These are phyloP conservation scores for Antarctomyces pellizariae DNA, from an alignment of 495 filamentous ascomycete genomes.

Conservation along the genomic window DNA sequence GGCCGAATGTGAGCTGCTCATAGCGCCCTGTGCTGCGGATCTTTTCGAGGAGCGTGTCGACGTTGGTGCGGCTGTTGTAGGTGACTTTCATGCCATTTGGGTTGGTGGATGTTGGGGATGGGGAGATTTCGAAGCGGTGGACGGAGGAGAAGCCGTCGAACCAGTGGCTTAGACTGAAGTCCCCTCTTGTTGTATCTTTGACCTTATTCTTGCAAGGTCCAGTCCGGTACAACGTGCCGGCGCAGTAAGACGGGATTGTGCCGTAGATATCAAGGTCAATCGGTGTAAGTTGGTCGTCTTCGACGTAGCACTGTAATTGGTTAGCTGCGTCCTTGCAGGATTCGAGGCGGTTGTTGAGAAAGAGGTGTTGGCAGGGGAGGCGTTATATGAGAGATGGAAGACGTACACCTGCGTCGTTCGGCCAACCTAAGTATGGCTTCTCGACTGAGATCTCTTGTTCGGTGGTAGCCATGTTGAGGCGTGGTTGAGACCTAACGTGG, in stretches of 20 bases:
- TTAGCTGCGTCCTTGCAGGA: too few relatives aligned
- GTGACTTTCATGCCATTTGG: slow-evolving; percentile 21
- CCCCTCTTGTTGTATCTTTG: slow-evolving; percentile 27
- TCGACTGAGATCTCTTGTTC: too few relatives aligned
- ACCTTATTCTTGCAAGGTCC: slow-evolving; percentile 39
- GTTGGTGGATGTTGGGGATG: slow-evolving; percentile 10
- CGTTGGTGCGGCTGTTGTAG: slow-evolving; percentile 50
- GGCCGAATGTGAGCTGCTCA: slow-evolving; percentile 30
- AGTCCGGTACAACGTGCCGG: slow-evolving; percentile 46
- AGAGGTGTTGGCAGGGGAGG: too few relatives aligned
- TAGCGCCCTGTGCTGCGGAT: slow-evolving; percentile 27
- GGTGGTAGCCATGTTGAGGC: too few relatives aligned
- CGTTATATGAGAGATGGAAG: too few relatives aligned
- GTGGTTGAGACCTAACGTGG: too few relatives aligned
- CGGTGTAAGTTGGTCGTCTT: slow-evolving; percentile 21
- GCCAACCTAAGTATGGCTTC: too few relatives aligned
- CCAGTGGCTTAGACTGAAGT: slow-evolving; percentile 42
- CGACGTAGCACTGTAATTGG: slow-evolving; percentile 21
- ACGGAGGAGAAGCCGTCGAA: slow-evolving; percentile 60
- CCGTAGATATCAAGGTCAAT: slow-evolving; percentile 18
- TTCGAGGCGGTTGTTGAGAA: too few relatives aligned
- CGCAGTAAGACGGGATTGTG: slow-evolving; percentile 20
- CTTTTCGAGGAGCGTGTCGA: slow-evolving; percentile 28
- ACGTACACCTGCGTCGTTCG: too few relatives aligned
- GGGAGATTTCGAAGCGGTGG: slow-evolving; percentile 33